phyloP scores from a whole-genome alignment of 208 protist genomes.

The Acanthamoeba pearcei region DNA sequence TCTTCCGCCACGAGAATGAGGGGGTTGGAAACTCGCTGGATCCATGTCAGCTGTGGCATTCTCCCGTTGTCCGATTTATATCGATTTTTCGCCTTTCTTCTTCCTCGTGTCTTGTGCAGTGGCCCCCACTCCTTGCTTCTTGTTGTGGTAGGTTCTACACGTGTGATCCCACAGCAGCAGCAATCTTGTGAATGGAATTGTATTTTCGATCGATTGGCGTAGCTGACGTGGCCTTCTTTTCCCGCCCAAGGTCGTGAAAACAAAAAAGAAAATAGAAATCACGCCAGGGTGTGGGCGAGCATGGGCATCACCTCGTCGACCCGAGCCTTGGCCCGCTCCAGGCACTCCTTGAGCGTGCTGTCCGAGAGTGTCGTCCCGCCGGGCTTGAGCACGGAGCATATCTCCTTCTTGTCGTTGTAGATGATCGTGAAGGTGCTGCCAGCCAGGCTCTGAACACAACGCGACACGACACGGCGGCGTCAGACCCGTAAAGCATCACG shows the following conservation, averaged over 20 bases:
- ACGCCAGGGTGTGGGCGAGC: not conserved
- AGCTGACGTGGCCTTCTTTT: no score
- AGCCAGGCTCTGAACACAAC: not conserved
- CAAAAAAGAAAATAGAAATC: no score
- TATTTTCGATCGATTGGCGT: not conserved
- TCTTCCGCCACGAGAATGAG: constrained; percentile 51
- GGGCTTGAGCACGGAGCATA: constrained; percentile 32
- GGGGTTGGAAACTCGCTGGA: constrained; percentile 24
- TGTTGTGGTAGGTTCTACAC: no score
- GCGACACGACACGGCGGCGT: not conserved
- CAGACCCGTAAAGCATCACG: not conserved
- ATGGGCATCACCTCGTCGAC: constrained; percentile 44
- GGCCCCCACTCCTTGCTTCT: no score
- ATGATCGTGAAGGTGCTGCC: constrained; percentile 36
- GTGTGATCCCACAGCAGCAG: no score
- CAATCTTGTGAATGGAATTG: not conserved
- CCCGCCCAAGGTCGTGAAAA: no score
- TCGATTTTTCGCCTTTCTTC: not conserved
- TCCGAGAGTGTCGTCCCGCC: constrained; percentile 1
- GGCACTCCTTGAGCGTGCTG: constrained; percentile 18
- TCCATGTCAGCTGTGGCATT: constrained; percentile 68
- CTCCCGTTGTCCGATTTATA: not conserved
- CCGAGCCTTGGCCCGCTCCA: constrained; percentile 4
- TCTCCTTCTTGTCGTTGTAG: constrained; percentile 30
- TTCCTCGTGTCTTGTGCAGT: no score